These are phyloP conservation scores for Rhododendron molle DNA, from an alignment of 148 eudicot genomes.

Conservation along the genomic window DNA sequence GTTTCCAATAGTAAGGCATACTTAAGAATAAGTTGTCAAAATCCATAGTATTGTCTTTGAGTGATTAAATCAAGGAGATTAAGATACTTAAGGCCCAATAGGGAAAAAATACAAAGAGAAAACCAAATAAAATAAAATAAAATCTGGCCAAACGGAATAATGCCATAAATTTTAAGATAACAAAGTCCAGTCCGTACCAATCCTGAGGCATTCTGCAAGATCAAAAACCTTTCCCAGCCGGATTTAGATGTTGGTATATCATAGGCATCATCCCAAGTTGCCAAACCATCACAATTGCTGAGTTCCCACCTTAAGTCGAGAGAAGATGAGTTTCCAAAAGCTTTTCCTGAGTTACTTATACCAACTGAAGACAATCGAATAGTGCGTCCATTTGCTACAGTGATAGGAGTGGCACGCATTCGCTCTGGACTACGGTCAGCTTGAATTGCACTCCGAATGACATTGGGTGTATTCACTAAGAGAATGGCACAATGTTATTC, in stretches of 20 bases:
- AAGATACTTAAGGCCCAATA: not conserved
- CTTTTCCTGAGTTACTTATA: slow-evolving; percentile 55
- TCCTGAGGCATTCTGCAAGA: slow-evolving; percentile 72
- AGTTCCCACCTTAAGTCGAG: slow-evolving; percentile 64
- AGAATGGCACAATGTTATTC: slow-evolving; percentile 10
- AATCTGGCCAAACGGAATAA: not conserved
- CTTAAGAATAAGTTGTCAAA: not conserved
- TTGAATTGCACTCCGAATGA: slow-evolving; percentile 47
- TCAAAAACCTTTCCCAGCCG: slow-evolving; percentile 77
- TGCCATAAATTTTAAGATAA: not conserved
- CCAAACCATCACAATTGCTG: slow-evolving; percentile 54
- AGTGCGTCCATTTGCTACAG: slow-evolving; percentile 81
- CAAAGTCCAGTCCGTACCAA: slow-evolving; percentile 32
- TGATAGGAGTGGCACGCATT: slow-evolving; percentile 49
- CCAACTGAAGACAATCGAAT: slow-evolving; percentile 82
- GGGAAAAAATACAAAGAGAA: not conserved
- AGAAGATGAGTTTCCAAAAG: slow-evolving; percentile 90
- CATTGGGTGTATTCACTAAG: slow-evolving; percentile 57
- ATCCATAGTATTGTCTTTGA: not conserved
- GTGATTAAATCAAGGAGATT: not conserved
- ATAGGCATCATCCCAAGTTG: slow-evolving; percentile 51
- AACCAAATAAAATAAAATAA: not conserved
- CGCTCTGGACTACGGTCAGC: slow-evolving; percentile 56
- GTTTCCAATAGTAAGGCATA: not conserved
- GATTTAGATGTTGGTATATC: slow-evolving; percentile 29